Base-by-base conservation (phyloP, 192 early-diverging fungal species). In the Coemansia umbellata region DNA sequence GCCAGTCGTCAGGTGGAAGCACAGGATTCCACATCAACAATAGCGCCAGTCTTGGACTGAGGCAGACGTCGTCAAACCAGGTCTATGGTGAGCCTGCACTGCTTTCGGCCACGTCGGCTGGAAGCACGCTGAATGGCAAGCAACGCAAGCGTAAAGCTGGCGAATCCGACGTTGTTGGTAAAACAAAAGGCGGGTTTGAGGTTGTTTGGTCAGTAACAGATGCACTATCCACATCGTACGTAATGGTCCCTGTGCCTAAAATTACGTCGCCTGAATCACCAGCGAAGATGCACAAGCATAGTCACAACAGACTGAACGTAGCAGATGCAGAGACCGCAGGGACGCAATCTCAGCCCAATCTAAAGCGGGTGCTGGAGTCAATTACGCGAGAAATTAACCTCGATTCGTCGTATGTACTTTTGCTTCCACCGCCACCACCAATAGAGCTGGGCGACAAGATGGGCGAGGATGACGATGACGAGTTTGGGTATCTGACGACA, bases 351-450 rank as follows among this genome's bases (percentile, higher is more conserved):
- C 73, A 76, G 62, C 73, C 73, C 31, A 76, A 76, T 37, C 51
- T 76, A 41, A 76, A 76, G 66, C 61, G 66, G 3, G 66, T 68
- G 4, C 47, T 76, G 10, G 73, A 76, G 50, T 76, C 73, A 22
- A 76, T 76, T 15, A 76, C 73, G 8, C 66, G 73, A 31, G 73
- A 76, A 63, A 76, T 76, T 45, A 76, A 76, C 53, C 35, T 76
- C 23, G 73, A 76, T 39, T 76, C 73, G 35, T 76, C 73, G 27
- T 76, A 76, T 23, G 73, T 76, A 37, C 49, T 76, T 43, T 22
- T 76, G 37, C 66, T 76, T 15, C 73, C 73, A 13, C 73, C 73
- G 19, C 73, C 73, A 26, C 73, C 73, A 39, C 73, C 73, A 0
- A 58, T 69, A 11, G 55, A 57, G 14, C 45, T 76, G 22, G 54